Evolutionary conservation across 495 filamentous ascomycete genomes (phyloP).

Genomic region (Aspergillus sclerotiicarbonarius): DNA sequence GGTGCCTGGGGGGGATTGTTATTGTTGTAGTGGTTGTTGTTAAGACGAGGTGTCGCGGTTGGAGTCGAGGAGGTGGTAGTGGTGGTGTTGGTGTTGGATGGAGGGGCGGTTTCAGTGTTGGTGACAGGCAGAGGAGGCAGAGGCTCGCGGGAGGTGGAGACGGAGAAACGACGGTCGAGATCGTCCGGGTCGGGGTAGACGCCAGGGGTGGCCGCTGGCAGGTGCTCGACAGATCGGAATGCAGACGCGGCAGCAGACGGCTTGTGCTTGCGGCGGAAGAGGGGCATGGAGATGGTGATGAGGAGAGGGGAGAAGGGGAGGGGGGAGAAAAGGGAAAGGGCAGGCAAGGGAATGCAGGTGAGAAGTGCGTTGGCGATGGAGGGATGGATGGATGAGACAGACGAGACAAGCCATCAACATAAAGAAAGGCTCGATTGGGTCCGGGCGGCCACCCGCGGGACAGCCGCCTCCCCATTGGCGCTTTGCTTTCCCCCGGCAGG

Average conservation of each 20-base stretch:
- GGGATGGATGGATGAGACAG: constrained; percentile 5
- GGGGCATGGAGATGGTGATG: constrained; percentile 29
- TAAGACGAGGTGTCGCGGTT: neutral
- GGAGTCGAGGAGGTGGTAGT: neutral
- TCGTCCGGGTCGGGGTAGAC: constrained; percentile 21
- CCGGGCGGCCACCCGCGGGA: no score
- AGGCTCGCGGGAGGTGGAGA: constrained; percentile 24
- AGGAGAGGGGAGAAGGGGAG: neutral
- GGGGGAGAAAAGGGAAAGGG: neutral
- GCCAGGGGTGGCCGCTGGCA: constrained; percentile 24
- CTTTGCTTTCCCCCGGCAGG: no score
- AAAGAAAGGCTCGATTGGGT: no score
- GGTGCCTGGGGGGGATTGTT: constrained; percentile 9
- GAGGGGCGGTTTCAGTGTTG: constrained; percentile 8
- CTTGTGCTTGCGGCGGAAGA: constrained; percentile 32
- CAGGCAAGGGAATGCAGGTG: neutral
- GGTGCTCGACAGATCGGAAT: constrained; percentile 36
- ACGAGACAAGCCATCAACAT: neutral
- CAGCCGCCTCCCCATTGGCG: no score
- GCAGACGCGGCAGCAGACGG: constrained; percentile 25
- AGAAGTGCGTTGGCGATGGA: neutral
- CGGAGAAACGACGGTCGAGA: constrained; percentile 16
- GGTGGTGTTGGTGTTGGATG: neutral
- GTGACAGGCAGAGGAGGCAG: constrained; percentile 10
- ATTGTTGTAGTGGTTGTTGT: neutral